A percentile compares a stretch with the other conserved stretches of the same genome.
phyloP scores from a whole-genome alignment of 371 early-diverging fungal species.

The Conidiobolus incongruus region DNA sequence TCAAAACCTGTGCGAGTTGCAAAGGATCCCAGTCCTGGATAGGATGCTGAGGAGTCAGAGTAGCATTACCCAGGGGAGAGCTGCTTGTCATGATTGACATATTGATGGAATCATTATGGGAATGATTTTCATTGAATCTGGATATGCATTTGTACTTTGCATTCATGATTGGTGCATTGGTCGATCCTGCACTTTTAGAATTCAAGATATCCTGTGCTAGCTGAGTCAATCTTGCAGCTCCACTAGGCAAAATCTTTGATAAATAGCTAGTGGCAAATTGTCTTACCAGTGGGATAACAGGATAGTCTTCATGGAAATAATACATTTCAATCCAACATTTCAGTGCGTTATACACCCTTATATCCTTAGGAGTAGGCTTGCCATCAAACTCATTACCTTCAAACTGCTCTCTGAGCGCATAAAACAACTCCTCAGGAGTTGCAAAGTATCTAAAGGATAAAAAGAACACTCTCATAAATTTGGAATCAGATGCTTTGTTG shows the following conservation, averaged over 20 bases:
- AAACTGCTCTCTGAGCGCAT: neutral
- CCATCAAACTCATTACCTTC: too few species aligned
- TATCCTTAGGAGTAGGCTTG: neutral
- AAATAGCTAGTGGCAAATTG: neutral
- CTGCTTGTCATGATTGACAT: too few species aligned
- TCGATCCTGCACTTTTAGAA: neutral
- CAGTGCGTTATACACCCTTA: neutral
- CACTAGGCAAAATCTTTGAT: neutral
- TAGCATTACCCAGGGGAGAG: too few species aligned
- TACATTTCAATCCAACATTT: neutral
- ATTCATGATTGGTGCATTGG: neutral
- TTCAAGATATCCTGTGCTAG: neutral
- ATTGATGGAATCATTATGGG: too few species aligned
- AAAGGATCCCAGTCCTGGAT: neutral
- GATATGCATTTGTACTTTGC: too few species aligned
- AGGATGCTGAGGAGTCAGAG: neutral
- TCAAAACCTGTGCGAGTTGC: neutral
- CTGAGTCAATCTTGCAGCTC: neutral
- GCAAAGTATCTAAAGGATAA: neutral
- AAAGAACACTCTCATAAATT: neutral
- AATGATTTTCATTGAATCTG: too few species aligned
- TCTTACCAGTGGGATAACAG: neutral
- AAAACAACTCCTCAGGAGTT: neutral
- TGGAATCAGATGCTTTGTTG: neutral
- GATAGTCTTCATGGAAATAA: slow-evolving; percentile 1